phyloP scores from a whole-genome alignment of 371 early-diverging fungal genomes.

The Mortierella sp. region DNA sequence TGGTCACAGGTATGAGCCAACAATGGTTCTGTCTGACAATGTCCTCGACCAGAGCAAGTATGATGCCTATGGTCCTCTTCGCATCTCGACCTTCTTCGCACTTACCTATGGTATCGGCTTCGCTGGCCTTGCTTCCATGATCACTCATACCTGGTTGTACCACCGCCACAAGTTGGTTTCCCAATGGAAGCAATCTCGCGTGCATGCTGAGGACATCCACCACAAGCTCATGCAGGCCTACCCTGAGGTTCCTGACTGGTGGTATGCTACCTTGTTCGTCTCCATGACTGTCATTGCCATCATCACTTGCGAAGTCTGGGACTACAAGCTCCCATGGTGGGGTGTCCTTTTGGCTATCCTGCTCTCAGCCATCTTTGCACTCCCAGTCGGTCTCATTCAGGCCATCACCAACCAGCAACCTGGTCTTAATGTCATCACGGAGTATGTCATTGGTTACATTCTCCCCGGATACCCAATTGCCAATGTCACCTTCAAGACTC shows the following conservation, averaged over 20 bases:
- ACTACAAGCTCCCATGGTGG: conserved; percentile 66
- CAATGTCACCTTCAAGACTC: conserved; percentile 63
- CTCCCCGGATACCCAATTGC: conserved; percentile 68
- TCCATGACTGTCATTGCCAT: conserved; percentile 54
- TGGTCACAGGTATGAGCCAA: conserved; percentile 60
- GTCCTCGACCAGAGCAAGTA: conserved; percentile 57
- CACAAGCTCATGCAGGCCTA: conserved; percentile 59
- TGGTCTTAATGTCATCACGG: conserved; percentile 66
- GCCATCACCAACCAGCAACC: conserved; percentile 63
- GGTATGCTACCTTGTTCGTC: conserved; percentile 60
- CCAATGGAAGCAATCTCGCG: conserved; percentile 42
- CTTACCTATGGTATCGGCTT: conserved; percentile 59
- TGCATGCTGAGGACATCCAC: conserved; percentile 35
- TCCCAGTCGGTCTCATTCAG: conserved; percentile 70
- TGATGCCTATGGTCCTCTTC: conserved; percentile 58
- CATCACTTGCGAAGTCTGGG: conserved; percentile 57
- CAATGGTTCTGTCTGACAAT: conserved; percentile 23
- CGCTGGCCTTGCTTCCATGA: conserved; percentile 60
- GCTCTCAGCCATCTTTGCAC: conserved; percentile 62
- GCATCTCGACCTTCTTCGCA: conserved; percentile 67
- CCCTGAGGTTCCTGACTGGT: conserved; percentile 66
- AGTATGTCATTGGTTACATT: conserved; percentile 62
- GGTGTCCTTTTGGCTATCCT: conserved; percentile 59
- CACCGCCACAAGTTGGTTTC: conserved; percentile 58
- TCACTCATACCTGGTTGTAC: conserved; percentile 63